phyloP scores from a whole-genome alignment of 176 grass and related monocot genomes.

The Avena atlantica region DNA sequence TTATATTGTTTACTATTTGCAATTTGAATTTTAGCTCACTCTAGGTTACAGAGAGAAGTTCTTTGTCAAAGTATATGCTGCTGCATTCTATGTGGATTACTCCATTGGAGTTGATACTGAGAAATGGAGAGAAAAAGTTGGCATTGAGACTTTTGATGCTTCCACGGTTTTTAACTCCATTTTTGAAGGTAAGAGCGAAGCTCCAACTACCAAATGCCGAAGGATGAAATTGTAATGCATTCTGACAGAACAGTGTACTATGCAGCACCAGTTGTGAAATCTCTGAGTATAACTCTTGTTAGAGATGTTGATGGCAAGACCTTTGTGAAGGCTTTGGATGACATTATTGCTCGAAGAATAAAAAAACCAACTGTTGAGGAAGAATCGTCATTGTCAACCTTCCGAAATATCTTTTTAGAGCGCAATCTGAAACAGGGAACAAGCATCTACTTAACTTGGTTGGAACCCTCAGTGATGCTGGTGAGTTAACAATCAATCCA shows the following conservation, averaged over 20 bases:
- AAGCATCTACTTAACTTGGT: slow-evolving; percentile 79
- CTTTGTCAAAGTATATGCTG: slow-evolving; percentile 94
- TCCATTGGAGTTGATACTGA: slow-evolving; percentile 55
- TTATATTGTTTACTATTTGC: slow-evolving; percentile 4
- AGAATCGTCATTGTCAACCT: slow-evolving; percentile 64
- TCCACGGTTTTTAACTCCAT: slow-evolving; percentile 76
- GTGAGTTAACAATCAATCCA: slow-evolving; percentile 49
- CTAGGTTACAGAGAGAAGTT: slow-evolving; percentile 94
- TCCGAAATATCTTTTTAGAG: slow-evolving; percentile 64
- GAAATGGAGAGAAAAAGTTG: slow-evolving; percentile 54
- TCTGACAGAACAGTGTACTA: slow-evolving; percentile 43
- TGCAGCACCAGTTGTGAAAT: slow-evolving; percentile 79
- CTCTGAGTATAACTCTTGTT: slow-evolving; percentile 77
- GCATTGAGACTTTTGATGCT: slow-evolving; percentile 52
- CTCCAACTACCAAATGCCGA: neutral
- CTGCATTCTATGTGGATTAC: slow-evolving; percentile 68
- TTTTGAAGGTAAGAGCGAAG: slow-evolving; percentile 59
- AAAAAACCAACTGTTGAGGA: slow-evolving; percentile 57
- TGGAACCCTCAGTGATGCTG: slow-evolving; percentile 70
- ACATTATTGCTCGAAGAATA: slow-evolving; percentile 72
- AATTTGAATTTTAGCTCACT: slow-evolving; percentile 49
- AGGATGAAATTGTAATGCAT: slow-evolving; percentile 11
- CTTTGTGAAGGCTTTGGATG: slow-evolving; percentile 86
- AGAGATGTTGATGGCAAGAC: slow-evolving; percentile 87
- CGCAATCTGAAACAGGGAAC: slow-evolving; percentile 76